These are phyloP conservation scores for Sugiyamaella americana DNA, from an alignment of 805 yeast genomes.

Conservation along the genomic window DNA sequence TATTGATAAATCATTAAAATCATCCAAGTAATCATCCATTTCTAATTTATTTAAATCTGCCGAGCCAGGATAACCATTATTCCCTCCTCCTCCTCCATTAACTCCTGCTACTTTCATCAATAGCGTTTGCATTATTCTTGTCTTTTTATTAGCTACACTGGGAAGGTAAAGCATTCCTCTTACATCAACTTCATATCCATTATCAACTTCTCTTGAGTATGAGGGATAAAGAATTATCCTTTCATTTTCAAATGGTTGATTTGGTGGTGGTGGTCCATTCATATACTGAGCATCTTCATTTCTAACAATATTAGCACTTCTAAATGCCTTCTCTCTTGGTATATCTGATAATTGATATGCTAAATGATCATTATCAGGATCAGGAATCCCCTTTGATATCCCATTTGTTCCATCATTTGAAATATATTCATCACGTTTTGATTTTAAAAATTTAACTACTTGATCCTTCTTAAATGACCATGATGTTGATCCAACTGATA, in stretches of 20 bases:
- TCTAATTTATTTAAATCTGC: background rate
- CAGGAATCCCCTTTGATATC: background rate
- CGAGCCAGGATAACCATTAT: background rate
- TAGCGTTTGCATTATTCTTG: constrained; percentile 38
- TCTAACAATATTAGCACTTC: constrained; percentile 1
- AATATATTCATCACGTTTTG: constrained; percentile 1
- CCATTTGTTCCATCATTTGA: background rate
- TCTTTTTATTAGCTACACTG: constrained; percentile 65
- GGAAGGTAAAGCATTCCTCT: constrained; percentile 69
- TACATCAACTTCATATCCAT: constrained; percentile 48
- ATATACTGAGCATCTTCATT: constrained; percentile 1
- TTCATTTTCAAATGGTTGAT: constrained; percentile 40
- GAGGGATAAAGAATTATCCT: constrained; percentile 56
- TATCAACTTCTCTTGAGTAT: constrained; percentile 38
- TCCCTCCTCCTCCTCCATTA: background rate
- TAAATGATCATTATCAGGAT: constrained; percentile 10
- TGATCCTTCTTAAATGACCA: background rate
- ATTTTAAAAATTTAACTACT: background rate
- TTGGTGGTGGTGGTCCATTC: background rate
- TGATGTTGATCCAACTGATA: background rate
- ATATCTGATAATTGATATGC: background rate
- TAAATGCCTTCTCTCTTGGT: background rate
- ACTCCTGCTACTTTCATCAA: background rate
- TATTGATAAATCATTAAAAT: too few relatives aligned
- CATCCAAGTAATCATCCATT: background rate